Evolutionary conservation across 257 asterid genomes (phyloP).

Genomic region (Solanum pennellii): DNA sequence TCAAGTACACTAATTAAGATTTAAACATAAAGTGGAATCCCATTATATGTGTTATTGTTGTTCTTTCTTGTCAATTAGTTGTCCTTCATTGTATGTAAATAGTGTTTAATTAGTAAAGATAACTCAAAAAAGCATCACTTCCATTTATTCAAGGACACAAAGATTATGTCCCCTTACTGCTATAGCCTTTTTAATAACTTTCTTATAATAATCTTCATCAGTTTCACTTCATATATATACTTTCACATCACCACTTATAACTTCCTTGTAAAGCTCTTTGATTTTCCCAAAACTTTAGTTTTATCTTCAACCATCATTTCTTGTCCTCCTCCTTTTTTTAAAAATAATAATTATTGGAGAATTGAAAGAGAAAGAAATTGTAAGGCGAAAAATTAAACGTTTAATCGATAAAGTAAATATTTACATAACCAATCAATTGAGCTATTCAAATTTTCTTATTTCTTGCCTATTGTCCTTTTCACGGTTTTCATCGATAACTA

Average conservation of each 20-base stretch:
- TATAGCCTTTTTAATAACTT: background rate
- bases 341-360: too few relatives aligned
- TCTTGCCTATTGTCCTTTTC: background rate
- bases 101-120: constrained; percentile 12
- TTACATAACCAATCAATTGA: background rate
- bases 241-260: background rate
- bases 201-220: background rate
- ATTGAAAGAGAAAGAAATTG: too few relatives aligned
- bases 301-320: background rate
- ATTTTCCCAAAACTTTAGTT: background rate
- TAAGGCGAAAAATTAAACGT: too few relatives aligned
- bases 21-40: constrained; percentile 15
- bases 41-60: constrained; percentile 26
- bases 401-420: accelerated
- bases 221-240: background rate
- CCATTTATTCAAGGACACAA: constrained; percentile 35
- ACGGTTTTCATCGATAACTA: background rate
- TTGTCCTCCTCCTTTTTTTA: background rate
- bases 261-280: background rate
- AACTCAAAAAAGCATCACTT: constrained; percentile 19
- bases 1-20: constrained; percentile 13
- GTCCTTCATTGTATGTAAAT: constrained; percentile 16
- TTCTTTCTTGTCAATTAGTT: constrained; percentile 47
- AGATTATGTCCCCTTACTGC: constrained; percentile 38
- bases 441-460: background rate